Conservation (phyloP, 2,329 filamentous ascomycete species). For the Ceratocystis eucalypticola region DNA sequence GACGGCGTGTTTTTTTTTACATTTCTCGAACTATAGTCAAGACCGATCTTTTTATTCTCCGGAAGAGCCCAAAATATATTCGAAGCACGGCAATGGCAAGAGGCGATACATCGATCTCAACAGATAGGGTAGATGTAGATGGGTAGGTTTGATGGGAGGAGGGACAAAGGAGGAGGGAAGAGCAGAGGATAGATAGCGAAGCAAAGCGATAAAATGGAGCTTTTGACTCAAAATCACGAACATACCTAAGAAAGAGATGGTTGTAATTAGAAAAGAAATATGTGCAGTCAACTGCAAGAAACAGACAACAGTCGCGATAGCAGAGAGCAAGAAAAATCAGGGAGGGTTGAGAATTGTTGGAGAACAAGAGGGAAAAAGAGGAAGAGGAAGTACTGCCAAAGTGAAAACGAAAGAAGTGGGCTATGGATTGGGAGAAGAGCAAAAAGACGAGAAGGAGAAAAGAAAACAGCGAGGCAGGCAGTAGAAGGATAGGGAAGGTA, state of each 20-base stretch:
- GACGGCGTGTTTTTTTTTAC: not conserved
- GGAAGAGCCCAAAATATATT: not conserved
- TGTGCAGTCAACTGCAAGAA: conserved; percentile 18
- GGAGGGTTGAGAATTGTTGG: conserved; percentile 1
- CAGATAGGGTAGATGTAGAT: not conserved
- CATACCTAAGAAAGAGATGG: conserved; percentile 18
- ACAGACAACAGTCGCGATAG: conserved; percentile 14
- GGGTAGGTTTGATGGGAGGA: not conserved
- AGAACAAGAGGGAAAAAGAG: conserved; percentile 10
- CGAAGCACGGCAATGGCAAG: not conserved
- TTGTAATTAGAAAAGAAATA: conserved; percentile 18
- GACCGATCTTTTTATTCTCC: not conserved
- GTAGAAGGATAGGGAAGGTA: conserved; percentile 1
- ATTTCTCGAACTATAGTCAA: not conserved
- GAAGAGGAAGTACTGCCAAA: not conserved
- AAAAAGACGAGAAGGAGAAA: conserved; percentile 3
- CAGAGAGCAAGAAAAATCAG: conserved; percentile 10
- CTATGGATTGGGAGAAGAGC: conserved; percentile 8
- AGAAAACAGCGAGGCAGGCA: conserved; percentile 8
- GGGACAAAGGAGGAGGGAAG: not conserved
- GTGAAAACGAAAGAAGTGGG: conserved; percentile 12
- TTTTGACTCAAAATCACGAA: not conserved
- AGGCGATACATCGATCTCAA: not conserved
- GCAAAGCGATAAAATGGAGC: not conserved
- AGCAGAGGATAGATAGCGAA: not conserved